These are phyloP conservation scores for Adansonia gregorii DNA, from an alignment of 441 rosid species.

Conservation along the genomic window DNA sequence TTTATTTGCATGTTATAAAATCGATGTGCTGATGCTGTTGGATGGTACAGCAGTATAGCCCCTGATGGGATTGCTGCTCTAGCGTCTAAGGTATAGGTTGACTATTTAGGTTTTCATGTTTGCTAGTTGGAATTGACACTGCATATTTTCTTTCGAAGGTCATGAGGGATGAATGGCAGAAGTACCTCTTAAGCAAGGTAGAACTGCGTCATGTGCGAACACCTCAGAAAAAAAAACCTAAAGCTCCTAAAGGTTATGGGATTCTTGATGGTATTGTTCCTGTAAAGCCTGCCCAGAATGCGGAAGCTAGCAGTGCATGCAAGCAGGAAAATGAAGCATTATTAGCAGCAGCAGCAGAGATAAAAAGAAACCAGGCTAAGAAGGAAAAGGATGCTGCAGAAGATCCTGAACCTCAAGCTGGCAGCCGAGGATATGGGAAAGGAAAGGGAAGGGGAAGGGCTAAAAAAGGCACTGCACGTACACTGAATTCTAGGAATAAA, in stretches of 20 bases:
- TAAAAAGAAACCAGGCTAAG: constrained; percentile 51
- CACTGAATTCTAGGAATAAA: constrained; percentile 33
- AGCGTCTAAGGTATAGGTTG: neutral
- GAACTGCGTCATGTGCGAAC: constrained; percentile 64
- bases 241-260: constrained; percentile 85
- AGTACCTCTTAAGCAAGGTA: constrained; percentile 83
- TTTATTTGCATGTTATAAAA: constrained; percentile 1
- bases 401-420: constrained; percentile 45
- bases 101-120: neutral
- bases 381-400: constrained; percentile 41
- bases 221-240: constrained; percentile 79
- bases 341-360: constrained; percentile 77
- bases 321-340: constrained; percentile 79
- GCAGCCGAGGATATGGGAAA: constrained; percentile 42
- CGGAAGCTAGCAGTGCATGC: constrained; percentile 71
- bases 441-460: constrained; percentile 47
- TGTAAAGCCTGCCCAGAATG: constrained; percentile 55
- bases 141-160: constrained; percentile 56
- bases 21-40: neutral
- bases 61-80: neutral
- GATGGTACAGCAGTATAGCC: neutral
- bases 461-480: constrained; percentile 42
- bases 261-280: constrained; percentile 90
- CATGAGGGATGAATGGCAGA: constrained; percentile 92
- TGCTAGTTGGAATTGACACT: neutral